Evolutionary conservation across 305 asterid genomes (phyloP).

Genomic region (Plantago coronopus): DNA sequence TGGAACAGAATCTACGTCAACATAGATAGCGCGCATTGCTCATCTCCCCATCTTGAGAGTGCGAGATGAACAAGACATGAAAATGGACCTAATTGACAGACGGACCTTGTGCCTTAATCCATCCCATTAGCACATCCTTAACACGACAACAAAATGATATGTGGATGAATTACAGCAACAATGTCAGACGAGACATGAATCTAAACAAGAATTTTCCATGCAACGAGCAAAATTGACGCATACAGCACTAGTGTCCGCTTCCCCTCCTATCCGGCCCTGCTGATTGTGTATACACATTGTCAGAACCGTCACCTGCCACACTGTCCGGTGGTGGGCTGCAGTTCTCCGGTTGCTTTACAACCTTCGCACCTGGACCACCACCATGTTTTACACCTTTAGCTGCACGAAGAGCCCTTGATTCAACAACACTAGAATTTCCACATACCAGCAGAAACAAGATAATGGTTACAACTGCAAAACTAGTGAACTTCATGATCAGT

Average conservation of each 20-base stretch:
- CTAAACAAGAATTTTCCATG: background rate
- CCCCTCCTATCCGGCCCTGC: background rate
- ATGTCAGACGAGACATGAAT: background rate
- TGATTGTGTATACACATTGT: background rate
- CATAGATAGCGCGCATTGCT: background rate
- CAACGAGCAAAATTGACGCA: background rate
- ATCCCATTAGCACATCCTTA: too few species aligned
- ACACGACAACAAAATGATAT: background rate
- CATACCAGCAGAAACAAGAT: background rate
- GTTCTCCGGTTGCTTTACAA: background rate
- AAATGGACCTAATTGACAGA: background rate
- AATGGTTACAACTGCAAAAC: background rate
- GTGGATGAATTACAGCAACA: background rate
- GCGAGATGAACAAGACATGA: background rate
- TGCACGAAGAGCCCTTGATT: slow-evolving; percentile 6
- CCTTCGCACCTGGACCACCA: background rate
- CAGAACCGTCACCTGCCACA: background rate
- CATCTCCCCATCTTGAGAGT: background rate
- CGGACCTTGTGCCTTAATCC: too few species aligned
- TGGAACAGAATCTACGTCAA: background rate
- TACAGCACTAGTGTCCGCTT: background rate
- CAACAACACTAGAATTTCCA: background rate
- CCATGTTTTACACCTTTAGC: background rate
- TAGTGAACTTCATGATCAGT: slow-evolving; percentile 4
- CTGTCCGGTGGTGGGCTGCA: too few species aligned